phyloP scores from a whole-genome alignment of 805 yeast species.

The Yarrowia deformans region DNA sequence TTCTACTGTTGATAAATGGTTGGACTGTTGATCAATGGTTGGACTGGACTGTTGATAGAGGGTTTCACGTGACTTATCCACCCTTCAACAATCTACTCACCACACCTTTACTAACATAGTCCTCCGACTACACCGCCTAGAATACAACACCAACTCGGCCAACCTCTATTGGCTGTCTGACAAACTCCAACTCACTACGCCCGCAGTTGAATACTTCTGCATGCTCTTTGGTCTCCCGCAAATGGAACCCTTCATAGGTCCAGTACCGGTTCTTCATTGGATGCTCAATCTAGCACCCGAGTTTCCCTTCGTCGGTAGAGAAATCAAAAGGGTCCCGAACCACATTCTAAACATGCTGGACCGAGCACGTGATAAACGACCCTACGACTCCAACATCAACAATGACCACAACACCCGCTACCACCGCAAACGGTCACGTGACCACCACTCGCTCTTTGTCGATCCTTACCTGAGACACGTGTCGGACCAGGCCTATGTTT shows the following conservation, averaged over 20 bases:
- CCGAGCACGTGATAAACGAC: not conserved
- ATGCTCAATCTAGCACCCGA: conserved; percentile 12
- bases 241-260: conserved; percentile 17
- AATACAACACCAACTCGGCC: conserved; percentile 1
- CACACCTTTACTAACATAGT: conserved; percentile 1
- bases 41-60: no score
- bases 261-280: conserved; percentile 12
- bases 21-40: no score
- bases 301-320: conserved; percentile 5
- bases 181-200: not conserved
- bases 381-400: not conserved
- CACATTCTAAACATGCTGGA: conserved; percentile 24
- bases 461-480: conserved; percentile 3
- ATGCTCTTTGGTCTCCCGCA: conserved; percentile 23
- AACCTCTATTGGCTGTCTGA: conserved; percentile 9
- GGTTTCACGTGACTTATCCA: no score
- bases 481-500: conserved; percentile 2
- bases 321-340: not conserved
- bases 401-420: not conserved
- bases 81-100: no score
- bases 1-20: no score
- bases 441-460: not conserved
- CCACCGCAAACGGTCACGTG: not conserved
- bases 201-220: conserved; percentile 25
- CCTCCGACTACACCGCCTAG: not conserved